phyloP scores from a whole-genome alignment of 1,139 yeast species.

The Kodamaea derodonti region DNA sequence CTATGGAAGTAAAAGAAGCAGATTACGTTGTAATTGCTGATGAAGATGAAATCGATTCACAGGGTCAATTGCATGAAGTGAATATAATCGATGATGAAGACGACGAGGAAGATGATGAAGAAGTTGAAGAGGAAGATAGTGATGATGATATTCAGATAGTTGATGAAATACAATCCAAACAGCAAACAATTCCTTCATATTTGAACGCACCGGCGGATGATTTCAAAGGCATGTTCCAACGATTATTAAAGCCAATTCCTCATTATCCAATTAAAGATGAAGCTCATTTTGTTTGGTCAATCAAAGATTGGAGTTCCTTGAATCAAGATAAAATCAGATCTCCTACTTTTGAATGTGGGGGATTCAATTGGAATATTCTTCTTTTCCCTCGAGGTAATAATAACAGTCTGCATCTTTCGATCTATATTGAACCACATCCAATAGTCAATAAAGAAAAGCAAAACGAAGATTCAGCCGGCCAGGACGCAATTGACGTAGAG shows the following conservation, averaged over 20 bases:
- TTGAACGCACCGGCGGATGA: conserved; percentile 26
- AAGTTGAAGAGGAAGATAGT: conserved; percentile 9
- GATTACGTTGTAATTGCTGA: conserved; percentile 7
- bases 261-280: conserved; percentile 41
- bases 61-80: conserved; percentile 1
- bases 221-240: conserved; percentile 23
- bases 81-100: background rate
- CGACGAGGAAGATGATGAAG: conserved; percentile 4
- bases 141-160: conserved; percentile 9
- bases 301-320: conserved; percentile 59
- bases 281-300: conserved; percentile 66
- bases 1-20: conserved; percentile 2
- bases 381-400: conserved; percentile 75
- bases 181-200: conserved; percentile 8
- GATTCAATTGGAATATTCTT: conserved; percentile 67
- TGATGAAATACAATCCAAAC: conserved; percentile 6
- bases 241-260: conserved; percentile 40
- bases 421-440: conserved; percentile 64
- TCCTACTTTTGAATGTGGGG: conserved; percentile 59
- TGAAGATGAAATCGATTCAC: conserved; percentile 3
- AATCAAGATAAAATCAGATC: conserved; percentile 50
- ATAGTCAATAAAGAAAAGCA: conserved; percentile 11
- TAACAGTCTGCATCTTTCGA: conserved; percentile 46
- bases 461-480: background rate
- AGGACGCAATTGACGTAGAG: background rate